phyloP scores from a whole-genome alignment of 2,329 filamentous ascomycete species.

The Leptographium radiaticola region DNA sequence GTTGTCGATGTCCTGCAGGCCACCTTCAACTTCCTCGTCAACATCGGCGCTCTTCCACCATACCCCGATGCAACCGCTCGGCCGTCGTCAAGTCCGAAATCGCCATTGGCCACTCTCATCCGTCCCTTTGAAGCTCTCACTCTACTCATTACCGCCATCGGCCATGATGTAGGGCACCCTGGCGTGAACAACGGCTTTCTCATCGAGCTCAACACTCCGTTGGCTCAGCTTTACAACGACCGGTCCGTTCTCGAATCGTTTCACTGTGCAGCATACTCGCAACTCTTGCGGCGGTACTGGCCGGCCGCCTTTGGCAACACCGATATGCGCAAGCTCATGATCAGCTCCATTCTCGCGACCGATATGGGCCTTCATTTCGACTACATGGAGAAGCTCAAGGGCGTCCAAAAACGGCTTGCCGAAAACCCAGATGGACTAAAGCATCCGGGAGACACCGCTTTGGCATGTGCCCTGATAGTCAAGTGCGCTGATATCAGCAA shows the following conservation, averaged over 20 bases:
- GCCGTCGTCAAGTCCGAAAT: constrained; percentile 63
- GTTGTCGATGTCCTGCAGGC: constrained; percentile 94
- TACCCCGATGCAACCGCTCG: constrained; percentile 32
- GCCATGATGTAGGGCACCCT: constrained; percentile 93
- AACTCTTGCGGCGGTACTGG: constrained; percentile 90
- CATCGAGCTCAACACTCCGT: constrained; percentile 76
- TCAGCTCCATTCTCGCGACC: constrained; percentile 92
- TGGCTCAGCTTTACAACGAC: constrained; percentile 94
- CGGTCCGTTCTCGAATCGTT: constrained; percentile 94
- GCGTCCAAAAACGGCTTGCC: constrained; percentile 64
- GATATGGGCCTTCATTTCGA: constrained; percentile 97
- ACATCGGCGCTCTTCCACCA: constrained; percentile 60
- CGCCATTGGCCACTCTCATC: constrained; percentile 62
- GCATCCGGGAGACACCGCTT: constrained; percentile 60
- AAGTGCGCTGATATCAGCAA: constrained; percentile 99
- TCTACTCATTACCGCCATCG: constrained; percentile 87
- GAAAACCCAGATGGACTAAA: constrained; percentile 67
- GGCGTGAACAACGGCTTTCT: constrained; percentile 97
- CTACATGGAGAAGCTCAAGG: constrained; percentile 83
- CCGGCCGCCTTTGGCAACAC: constrained; percentile 65
- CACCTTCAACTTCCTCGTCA: constrained; percentile 77
- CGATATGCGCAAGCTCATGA: constrained; percentile 80
- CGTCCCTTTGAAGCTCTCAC: constrained; percentile 79
- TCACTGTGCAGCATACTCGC: constrained; percentile 92
- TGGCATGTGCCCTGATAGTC: constrained; percentile 84